Evolutionary conservation across 345 rosid species (phyloP).

Genomic region (Bruguiera sexangula): DNA sequence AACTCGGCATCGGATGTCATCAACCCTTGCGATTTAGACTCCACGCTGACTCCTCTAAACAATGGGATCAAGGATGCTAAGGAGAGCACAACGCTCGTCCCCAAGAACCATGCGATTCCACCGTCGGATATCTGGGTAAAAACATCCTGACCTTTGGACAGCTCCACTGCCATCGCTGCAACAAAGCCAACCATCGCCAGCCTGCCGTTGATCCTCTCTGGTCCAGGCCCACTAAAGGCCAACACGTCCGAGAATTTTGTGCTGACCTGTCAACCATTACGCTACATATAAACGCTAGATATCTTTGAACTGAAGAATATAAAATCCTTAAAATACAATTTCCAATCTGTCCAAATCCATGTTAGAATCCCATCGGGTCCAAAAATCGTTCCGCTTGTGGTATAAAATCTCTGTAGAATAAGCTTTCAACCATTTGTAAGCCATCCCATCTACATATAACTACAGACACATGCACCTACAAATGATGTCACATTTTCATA

Average conservation of each 20-base stretch:
- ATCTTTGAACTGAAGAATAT: too few relatives aligned
- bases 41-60: conserved; percentile 50
- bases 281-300: too few relatives aligned
- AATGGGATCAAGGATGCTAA: conserved; percentile 63
- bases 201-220: conserved; percentile 85
- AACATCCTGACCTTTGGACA: conserved; percentile 64
- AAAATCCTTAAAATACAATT: too few relatives aligned
- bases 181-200: conserved; percentile 89
- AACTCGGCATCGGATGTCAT: conserved; percentile 84
- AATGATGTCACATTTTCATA: too few relatives aligned
- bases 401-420: too few relatives aligned
- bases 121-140: conserved; percentile 57
- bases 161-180: conserved; percentile 61
- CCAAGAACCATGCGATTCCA: conserved; percentile 59
- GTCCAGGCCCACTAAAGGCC: conserved; percentile 83
- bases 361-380: too few relatives aligned
- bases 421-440: too few relatives aligned
- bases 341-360: too few relatives aligned
- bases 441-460: too few relatives aligned
- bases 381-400: too few relatives aligned
- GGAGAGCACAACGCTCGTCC: conserved; percentile 49
- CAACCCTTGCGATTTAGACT: conserved; percentile 49
- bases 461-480: too few relatives aligned
- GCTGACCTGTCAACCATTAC: conserved; percentile 32
- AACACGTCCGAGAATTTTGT: conserved; percentile 55